phyloP scores from a whole-genome alignment of 176 grass and related monocot genomes.

The Bothriochloa decipiens region DNA sequence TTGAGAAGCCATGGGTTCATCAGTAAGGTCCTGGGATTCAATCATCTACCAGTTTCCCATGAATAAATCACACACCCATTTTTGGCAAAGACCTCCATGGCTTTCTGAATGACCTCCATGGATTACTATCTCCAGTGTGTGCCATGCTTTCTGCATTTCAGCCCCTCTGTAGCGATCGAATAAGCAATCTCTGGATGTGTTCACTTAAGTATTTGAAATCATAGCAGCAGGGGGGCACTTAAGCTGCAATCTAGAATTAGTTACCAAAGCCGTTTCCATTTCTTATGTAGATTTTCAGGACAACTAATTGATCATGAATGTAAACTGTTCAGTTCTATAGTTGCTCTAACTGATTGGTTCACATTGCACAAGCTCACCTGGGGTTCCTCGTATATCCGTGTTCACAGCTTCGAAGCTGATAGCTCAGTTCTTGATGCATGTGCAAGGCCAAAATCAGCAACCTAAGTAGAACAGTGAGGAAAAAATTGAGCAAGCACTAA shows the following conservation, averaged over 20 bases:
- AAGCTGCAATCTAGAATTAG: neutral
- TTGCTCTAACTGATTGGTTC: neutral
- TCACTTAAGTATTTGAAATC: neutral
- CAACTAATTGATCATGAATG: neutral
- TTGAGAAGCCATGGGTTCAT: too few species aligned
- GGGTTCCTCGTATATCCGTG: conserved; percentile 93
- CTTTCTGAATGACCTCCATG: too few species aligned
- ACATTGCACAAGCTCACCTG: conserved; percentile 52
- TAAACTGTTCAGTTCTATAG: neutral
- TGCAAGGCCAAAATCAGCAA: conserved; percentile 97
- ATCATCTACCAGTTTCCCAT: too few species aligned
- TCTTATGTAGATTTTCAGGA: neutral
- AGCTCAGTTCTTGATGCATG: conserved; percentile 83
- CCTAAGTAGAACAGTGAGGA: conserved; percentile 41
- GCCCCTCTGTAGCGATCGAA: too few species aligned
- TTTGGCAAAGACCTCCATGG: too few species aligned
- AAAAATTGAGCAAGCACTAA: neutral
- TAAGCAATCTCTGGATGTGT: neutral
- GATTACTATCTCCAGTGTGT: too few species aligned
- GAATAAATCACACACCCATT: too few species aligned
- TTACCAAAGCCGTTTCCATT: neutral
- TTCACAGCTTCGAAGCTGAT: conserved; percentile 93
- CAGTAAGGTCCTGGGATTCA: too few species aligned
- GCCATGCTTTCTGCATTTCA: too few species aligned
- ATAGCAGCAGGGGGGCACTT: neutral